phyloP scores from a whole-genome alignment of 352 stramenopile species.

The Pythium oligandrum region DNA sequence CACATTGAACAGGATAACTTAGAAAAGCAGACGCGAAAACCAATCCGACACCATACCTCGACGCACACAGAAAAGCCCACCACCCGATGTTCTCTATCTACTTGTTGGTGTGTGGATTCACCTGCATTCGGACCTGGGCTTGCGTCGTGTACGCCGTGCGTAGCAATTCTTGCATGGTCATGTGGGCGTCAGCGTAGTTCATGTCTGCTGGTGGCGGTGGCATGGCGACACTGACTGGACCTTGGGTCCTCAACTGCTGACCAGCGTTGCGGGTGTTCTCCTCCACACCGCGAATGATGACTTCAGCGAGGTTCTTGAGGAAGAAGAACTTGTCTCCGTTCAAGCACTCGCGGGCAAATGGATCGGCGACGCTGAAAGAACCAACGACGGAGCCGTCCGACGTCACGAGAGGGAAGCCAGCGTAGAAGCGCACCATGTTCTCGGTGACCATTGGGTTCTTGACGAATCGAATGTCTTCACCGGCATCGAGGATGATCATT shows the following conservation, averaged over 20 bases:
- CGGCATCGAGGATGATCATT: constrained; percentile 77
- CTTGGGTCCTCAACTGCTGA: constrained; percentile 11
- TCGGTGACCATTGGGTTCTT: constrained; percentile 78
- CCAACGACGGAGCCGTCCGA: constrained; percentile 60
- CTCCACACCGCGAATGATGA: constrained; percentile 72
- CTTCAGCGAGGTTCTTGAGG: constrained; percentile 77
- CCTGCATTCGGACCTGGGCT: constrained; percentile 77
- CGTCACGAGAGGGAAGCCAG: constrained; percentile 71
- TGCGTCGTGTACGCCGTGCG: constrained; percentile 81
- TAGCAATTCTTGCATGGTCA: constrained; percentile 82
- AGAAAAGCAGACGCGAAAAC: too few relatives aligned
- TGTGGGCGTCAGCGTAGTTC: constrained; percentile 55
- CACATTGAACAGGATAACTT: too few relatives aligned
- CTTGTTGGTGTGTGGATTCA: constrained; percentile 32
- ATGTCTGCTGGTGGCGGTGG: constrained; percentile 47
- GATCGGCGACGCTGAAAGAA: constrained; percentile 73
- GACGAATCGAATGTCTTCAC: constrained; percentile 70
- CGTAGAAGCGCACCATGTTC: constrained; percentile 78
- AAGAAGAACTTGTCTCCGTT: constrained; percentile 78
- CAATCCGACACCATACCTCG: too few relatives aligned
- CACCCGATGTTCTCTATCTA: constrained; percentile 11
- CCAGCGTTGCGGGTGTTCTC: constrained; percentile 58
- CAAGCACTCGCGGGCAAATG: constrained; percentile 68
- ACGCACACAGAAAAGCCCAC: too few relatives aligned
- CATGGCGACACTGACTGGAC: constrained; percentile 17